A percentile compares a stretch with the other conserved stretches of the same genome.
phyloP scores from a whole-genome alignment of 352 stramenopile species.

The Blastocystis hominis region DNA sequence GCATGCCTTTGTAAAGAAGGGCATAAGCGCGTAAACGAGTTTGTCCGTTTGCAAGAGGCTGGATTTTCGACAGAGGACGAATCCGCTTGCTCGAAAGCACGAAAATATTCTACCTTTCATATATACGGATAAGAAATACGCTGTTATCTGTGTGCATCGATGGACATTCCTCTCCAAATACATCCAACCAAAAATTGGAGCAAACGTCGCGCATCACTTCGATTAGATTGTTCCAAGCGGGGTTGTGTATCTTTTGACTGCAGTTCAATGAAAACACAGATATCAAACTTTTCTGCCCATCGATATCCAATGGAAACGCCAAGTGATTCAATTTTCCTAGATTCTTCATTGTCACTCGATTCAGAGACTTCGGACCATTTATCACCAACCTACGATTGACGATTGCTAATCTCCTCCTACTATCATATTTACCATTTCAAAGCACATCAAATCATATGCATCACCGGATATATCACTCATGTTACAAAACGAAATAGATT shows the following conservation, averaged over 20 bases:
- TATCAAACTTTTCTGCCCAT: background rate
- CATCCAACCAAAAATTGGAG: constrained; percentile 15
- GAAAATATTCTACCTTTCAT: background rate
- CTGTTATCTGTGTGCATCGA: constrained; percentile 33
- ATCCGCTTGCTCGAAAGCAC: background rate
- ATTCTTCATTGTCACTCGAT: background rate
- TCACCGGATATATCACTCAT: background rate
- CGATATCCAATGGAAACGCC: constrained; percentile 25
- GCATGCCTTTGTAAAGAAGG: constrained; percentile 37
- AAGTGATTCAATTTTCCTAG: constrained; percentile 15
- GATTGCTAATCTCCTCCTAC: background rate
- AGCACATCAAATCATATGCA: constrained; percentile 31
- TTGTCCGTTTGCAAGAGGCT: background rate
- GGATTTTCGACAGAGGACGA: background rate
- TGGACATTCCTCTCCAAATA: background rate
- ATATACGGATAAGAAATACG: background rate
- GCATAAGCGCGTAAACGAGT: constrained; percentile 10
- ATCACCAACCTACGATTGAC: background rate
- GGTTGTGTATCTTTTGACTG: constrained; percentile 19
- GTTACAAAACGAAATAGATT: background rate
- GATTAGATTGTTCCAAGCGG: constrained; percentile 34
- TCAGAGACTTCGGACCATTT: background rate
- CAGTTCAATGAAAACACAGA: background rate
- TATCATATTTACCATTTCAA: constrained; percentile 21
- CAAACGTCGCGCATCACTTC: constrained; percentile 27